These are phyloP conservation scores for Cadophora sp. DNA, from an alignment of 2,329 filamentous ascomycete species.

Conservation along the genomic window DNA sequence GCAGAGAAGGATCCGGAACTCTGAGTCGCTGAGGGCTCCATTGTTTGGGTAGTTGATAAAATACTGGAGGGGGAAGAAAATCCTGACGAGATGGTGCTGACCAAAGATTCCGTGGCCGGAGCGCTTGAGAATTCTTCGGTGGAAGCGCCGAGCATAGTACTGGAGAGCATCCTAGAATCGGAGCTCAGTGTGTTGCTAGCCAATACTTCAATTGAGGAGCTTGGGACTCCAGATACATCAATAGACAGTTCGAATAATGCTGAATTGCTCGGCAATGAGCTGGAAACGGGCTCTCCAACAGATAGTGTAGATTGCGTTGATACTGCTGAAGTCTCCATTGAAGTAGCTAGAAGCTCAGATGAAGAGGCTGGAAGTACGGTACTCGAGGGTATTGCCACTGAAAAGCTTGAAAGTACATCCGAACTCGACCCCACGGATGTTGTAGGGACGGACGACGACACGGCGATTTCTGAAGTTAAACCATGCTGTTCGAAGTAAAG, in stretches of 20 bases:
- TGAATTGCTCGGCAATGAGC: neutral
- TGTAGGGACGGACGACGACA: neutral
- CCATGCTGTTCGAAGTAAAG: too few species aligned
- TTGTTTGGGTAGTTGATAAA: neutral
- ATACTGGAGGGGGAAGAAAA: neutral
- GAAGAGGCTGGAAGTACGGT: neutral
- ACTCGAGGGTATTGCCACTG: neutral
- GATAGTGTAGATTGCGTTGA: neutral
- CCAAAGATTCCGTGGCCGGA: neutral
- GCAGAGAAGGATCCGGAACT: neutral
- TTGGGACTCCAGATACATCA: too few species aligned
- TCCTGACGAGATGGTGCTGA: neutral
- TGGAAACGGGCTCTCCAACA: neutral
- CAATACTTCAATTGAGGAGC: neutral
- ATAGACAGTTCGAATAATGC: too few species aligned
- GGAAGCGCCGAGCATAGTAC: neutral
- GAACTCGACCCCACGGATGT: neutral
- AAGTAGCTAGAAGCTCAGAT: neutral
- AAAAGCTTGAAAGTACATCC: neutral
- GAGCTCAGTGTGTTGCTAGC: neutral
- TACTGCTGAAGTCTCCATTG: neutral
- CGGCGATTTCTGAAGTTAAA: too few species aligned
- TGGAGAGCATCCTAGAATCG: neutral
- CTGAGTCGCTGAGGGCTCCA: neutral
- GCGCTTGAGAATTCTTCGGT: neutral